Evolutionary conservation across 1,284 basidiomycete species (phyloP).

Genomic region (Fomitopsis schrenkii): DNA sequence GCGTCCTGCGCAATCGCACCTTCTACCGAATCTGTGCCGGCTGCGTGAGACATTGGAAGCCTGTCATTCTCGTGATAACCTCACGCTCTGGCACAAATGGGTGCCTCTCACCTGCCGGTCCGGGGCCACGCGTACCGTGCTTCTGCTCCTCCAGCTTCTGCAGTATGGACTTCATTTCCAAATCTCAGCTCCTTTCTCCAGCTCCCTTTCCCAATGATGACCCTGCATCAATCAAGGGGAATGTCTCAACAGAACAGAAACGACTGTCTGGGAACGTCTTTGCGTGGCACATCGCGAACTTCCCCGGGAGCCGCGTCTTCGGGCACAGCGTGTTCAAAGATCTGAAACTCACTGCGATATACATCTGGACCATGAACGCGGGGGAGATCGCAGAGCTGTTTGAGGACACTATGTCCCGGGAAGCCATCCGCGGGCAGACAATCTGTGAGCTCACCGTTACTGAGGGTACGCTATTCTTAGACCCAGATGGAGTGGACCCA

Average conservation of each 20-base stretch:
- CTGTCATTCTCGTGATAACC: no score
- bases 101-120: background rate
- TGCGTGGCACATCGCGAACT: conserved; percentile 22
- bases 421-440: conserved; percentile 10
- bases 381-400: conserved; percentile 1
- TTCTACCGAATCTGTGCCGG: no score
- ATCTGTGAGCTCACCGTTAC: conserved; percentile 23
- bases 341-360: conserved; percentile 20
- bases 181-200: conserved; percentile 12
- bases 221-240: conserved; percentile 18
- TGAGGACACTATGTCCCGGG: conserved; percentile 1
- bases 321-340: conserved; percentile 15
- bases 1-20: no score
- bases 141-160: background rate
- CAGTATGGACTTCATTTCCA: conserved; percentile 11
- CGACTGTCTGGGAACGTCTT: conserved; percentile 22
- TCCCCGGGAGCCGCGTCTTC: conserved; percentile 20
- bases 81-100: background rate
- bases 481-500: background rate
- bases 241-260: conserved; percentile 18
- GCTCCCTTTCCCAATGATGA: conserved; percentile 25
- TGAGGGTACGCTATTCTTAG: conserved; percentile 16
- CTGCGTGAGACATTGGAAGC: no score
- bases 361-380: conserved; percentile 9
- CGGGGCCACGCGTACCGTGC: background rate